These are phyloP conservation scores for Ustilago crameri DNA, from an alignment of 1,284 basidiomycete species.

Conservation along the genomic window DNA sequence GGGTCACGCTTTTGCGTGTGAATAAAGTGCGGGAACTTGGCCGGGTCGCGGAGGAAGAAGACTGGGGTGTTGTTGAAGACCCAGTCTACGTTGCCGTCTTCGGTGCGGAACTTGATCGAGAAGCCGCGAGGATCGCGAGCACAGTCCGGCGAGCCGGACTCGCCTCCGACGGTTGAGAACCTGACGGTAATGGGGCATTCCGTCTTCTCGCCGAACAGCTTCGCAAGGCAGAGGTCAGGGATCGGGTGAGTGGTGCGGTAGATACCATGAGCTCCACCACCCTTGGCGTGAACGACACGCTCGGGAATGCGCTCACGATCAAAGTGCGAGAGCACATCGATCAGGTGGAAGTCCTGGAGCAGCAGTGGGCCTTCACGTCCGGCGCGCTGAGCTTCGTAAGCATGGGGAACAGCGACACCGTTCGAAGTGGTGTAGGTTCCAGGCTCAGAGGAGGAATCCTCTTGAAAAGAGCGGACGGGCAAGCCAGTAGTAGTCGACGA, in stretches of 20 bases:
- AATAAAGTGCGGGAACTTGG: slow-evolving; percentile 59
- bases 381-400: slow-evolving; percentile 80
- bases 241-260: slow-evolving; percentile 55
- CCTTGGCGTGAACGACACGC: slow-evolving; percentile 63
- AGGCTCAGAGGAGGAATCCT: slow-evolving; percentile 27
- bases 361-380: slow-evolving; percentile 83
- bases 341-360: slow-evolving; percentile 73
- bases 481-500: slow-evolving; percentile 35
- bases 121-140: slow-evolving; percentile 57
- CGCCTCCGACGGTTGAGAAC: slow-evolving; percentile 59
- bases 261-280: slow-evolving; percentile 57
- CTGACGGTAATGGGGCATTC: slow-evolving; percentile 45
- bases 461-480: slow-evolving; percentile 29
- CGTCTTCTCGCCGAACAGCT: slow-evolving; percentile 43
- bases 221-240: slow-evolving; percentile 41
- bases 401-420: slow-evolving; percentile 70
- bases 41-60: slow-evolving; percentile 56
- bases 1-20: slow-evolving; percentile 59
- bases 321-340: slow-evolving; percentile 53
- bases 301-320: slow-evolving; percentile 66
- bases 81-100: slow-evolving; percentile 47
- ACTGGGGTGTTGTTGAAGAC: slow-evolving; percentile 58
- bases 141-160: slow-evolving; percentile 48
- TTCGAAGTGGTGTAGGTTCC: slow-evolving; percentile 52
- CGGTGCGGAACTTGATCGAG: slow-evolving; percentile 55